Conservation (phyloP, 352 stramenopile genomes). For the Peronospora tabacina region DNA sequence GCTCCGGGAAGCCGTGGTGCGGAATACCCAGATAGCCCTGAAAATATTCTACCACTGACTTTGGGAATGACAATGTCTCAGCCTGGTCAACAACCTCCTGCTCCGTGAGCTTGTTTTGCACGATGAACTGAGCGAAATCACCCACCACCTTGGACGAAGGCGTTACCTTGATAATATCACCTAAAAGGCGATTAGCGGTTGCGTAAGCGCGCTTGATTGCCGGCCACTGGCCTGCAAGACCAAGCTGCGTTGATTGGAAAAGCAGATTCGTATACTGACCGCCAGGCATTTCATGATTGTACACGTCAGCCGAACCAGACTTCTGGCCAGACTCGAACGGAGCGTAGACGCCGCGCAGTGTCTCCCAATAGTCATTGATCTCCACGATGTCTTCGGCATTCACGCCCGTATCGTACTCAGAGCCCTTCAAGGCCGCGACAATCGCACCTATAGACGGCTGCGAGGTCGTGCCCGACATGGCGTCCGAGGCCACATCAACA, state of each 20-base stretch:
- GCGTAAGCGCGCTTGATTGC: constrained; percentile 96
- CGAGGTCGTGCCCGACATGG: constrained; percentile 94
- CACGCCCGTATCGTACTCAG: constrained; percentile 90
- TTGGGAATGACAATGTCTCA: constrained; percentile 93
- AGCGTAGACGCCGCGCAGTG: constrained; percentile 92
- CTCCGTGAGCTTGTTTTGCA: constrained; percentile 96
- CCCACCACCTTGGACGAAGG: constrained; percentile 96
- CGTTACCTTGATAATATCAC: constrained; percentile 98
- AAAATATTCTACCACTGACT: constrained; percentile 97
- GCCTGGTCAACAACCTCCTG: constrained; percentile 92
- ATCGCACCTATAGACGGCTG: constrained; percentile 95
- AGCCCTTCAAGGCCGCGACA: constrained; percentile 87
- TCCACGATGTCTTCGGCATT: constrained; percentile 85
- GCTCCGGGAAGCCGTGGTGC: constrained; percentile 96
- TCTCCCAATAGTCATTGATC: constrained; percentile 98
- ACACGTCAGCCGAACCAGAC: constrained; percentile 93
- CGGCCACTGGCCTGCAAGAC: constrained; percentile 92
- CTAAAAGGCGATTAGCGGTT: constrained; percentile 91
- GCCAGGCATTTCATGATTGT: constrained; percentile 96
- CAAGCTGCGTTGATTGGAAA: constrained; percentile 95
- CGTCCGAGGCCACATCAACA: constrained; percentile 93
- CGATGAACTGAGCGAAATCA: constrained; percentile 98
- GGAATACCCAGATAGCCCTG: constrained; percentile 94
- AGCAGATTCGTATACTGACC: constrained; percentile 97
- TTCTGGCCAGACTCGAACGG: constrained; percentile 98